Evolutionary conservation across 2,329 filamentous ascomycete species (phyloP), one percentile per base, ranked within the genome.

Genomic region (Hortaea werneckii): DNA sequence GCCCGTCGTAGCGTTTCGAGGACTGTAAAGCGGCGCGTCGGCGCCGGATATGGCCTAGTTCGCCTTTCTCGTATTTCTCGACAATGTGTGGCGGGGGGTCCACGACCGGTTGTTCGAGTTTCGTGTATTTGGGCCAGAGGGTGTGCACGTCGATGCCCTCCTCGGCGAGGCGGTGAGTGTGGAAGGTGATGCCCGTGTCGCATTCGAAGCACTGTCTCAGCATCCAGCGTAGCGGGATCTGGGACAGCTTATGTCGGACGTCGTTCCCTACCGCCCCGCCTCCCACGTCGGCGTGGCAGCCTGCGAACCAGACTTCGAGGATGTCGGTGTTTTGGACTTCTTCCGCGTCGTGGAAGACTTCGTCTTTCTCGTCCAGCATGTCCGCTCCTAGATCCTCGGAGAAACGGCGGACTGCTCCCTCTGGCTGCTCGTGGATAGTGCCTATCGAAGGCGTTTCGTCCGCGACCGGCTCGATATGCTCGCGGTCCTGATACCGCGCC

Each of bases 211-310:
- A 67, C 51, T 72, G 68, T 13, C 69, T 61, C 8, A 73, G 60
- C 69, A 73, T 73, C 70, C 70, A 73, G 2, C 69, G 64, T 3
- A 73, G 59, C 5, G 69, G 69, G 10, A 71, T 71, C 3, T 65
- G 65, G 4, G 67, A 63, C 6, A 72, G 63, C 52, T 67, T 69
- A 45, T 72, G 68, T 2, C 68, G 61, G 37, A 58, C 58, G 30
- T 64, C 62, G 47, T 71, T 71, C 2, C 54, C 47, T 3, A 69
- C 65, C 2, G 69, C 67, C 5, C 70, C 69, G 1, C 68, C 68
- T n/a, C 69, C 69, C 7, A 71, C 60, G 52, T 72, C 69, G 3
- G 61, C 65, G 47, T 72, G 69, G 13, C 59, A 58, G 8, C 68
- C 69, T 1, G 63, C 54, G 47, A 71, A 72, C 68, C 68, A 71